phyloP scores from a whole-genome alignment of 371 early-diverging fungal genomes.

The Lichtheimia hyalospora region DNA sequence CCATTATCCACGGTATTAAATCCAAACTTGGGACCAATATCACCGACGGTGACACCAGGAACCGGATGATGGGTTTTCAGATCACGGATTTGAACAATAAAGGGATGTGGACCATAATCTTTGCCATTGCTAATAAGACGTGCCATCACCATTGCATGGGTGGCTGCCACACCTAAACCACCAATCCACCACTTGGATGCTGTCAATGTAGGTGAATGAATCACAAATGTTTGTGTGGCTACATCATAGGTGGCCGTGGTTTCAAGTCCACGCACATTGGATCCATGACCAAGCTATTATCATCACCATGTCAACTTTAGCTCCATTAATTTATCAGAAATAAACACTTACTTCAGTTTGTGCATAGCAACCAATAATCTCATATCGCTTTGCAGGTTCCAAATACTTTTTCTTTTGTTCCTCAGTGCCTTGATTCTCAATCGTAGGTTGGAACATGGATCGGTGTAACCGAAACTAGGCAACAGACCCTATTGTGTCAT shows the following conservation, averaged over 20 bases:
- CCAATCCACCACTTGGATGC: constrained; percentile 92
- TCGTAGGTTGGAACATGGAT: constrained; percentile 72
- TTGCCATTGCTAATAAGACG: constrained; percentile 71
- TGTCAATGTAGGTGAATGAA: constrained; percentile 77
- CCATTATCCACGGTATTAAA: constrained; percentile 86
- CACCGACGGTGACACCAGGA: constrained; percentile 74
- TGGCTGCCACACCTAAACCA: constrained; percentile 79
- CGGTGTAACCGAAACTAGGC: constrained; percentile 54
- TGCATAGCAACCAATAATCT: constrained; percentile 79
- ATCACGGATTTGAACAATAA: constrained; percentile 76
- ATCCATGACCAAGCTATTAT: constrained; percentile 66
- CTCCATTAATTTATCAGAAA: too few species aligned
- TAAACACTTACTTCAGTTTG: constrained; percentile 58
- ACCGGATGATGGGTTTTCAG: constrained; percentile 62
- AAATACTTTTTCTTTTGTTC: constrained; percentile 67
- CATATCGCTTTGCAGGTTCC: constrained; percentile 59
- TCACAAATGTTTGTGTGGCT: constrained; percentile 68
- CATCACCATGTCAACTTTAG: too few species aligned
- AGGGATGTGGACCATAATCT: constrained; percentile 72
- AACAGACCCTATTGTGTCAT: constrained; percentile 1
- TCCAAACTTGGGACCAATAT: constrained; percentile 82
- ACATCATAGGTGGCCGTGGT: constrained; percentile 81
- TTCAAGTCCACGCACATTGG: constrained; percentile 84
- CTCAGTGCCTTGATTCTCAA: constrained; percentile 65
- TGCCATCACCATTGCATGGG: constrained; percentile 81